Base-by-base conservation (phyloP, 805 yeast species). In the Metschnikowia continentalis region DNA sequence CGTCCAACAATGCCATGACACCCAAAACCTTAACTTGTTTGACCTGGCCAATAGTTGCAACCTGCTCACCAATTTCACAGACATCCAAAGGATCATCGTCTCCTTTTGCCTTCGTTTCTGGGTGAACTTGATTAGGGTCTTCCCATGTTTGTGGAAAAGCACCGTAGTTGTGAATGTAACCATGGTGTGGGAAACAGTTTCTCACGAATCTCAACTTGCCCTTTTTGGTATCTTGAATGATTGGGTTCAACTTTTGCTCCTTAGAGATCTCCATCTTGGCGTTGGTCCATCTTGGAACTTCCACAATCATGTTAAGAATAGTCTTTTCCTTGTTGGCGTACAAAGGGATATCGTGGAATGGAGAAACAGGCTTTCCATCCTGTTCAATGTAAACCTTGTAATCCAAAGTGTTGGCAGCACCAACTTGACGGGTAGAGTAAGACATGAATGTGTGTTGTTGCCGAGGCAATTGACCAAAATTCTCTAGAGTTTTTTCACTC, bases 61-160 rank as follows among this genome's bases (percentile, higher is more conserved):
- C 78, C 57, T 66, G 70, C 66, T 73, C 78, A 64, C 78, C 78
- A 55, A 74, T 74, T 63, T 74, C 78, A 61, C 78, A 74, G 43
- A 74, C 78, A 62, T 74, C 79, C 56, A 74, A 67, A 15, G 79
- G 79, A 61, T 74, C 79, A 60, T 73, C 71, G 59, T 74, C 79
- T 47, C 79, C 79, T 62, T 44, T 73, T 56, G 77, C 79, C 63
- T 71, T 77, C 52, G 80, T 72, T 53, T 67, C 77, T 60, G 70
- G 60, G 47, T 68, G 75, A 49, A 57, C 62, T 47, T 72, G 74
- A 52, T 84, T 80, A n/a, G 96, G 95, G 65, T 94, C 96, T 70
- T 92, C 99, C 98, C 98, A 92, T 3, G 98, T 92, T 73, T 88
- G 96, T 15, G 96, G 91, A 60, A 88, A 75, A 3, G 95, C 92